Percentiles rank a stretch among this genome's conserved stretches.
Evolutionary conservation across 768 basidiomycete genomes (phyloP).

Genomic region (Collybiopsis luxurians): DNA sequence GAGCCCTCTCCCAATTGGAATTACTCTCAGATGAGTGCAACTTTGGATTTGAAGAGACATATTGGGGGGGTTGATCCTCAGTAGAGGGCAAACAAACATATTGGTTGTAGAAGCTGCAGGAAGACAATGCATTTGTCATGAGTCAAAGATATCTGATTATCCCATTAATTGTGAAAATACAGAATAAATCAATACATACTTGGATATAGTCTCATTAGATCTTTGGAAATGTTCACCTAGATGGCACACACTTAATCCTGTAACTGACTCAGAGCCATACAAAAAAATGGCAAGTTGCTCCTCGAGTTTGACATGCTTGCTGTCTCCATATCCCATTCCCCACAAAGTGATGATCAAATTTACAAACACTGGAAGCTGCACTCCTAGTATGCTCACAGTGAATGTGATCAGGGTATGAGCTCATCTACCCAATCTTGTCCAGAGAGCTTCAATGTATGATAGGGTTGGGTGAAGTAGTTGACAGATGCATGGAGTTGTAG

Average conservation of each 20-base stretch:
- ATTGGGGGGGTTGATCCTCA: too few relatives aligned
- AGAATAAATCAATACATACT: too few relatives aligned
- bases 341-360: slow-evolving; percentile 9
- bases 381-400: slow-evolving; percentile 16
- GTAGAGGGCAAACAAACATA: too few relatives aligned
- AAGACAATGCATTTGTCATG: too few relatives aligned
- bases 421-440: slow-evolving; percentile 17
- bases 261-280: slow-evolving; percentile 6
- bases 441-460: slow-evolving; percentile 16
- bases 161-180: too few relatives aligned
- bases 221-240: not conserved
- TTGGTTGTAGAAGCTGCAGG: too few relatives aligned
- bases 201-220: too few relatives aligned
- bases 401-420: slow-evolving; percentile 16
- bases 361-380: slow-evolving; percentile 17
- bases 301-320: slow-evolving; percentile 13
- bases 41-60: too few relatives aligned
- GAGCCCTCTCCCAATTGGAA: too few relatives aligned
- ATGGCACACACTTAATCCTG: not conserved
- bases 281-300: slow-evolving; percentile 19
- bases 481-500: slow-evolving; percentile 8
- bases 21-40: too few relatives aligned
- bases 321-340: not conserved
- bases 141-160: too few relatives aligned
- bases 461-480: slow-evolving; percentile 10